phyloP scores from a whole-genome alignment of 1,284 basidiomycete species.

The Ustilago tritici region DNA sequence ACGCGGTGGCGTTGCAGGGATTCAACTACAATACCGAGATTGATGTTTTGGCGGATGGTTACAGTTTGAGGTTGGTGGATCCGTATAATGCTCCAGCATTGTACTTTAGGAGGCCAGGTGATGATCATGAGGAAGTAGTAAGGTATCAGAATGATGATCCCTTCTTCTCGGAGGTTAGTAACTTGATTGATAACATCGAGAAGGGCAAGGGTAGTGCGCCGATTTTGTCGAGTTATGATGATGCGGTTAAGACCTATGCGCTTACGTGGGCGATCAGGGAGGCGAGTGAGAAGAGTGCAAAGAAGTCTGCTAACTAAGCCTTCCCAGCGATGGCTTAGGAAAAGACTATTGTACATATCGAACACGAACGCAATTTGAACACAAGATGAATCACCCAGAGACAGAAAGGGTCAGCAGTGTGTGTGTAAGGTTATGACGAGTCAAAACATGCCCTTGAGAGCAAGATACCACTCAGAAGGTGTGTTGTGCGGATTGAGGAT shows the following conservation, averaged over 20 bases:
- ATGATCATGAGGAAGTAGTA: constrained; percentile 69
- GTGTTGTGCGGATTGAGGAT: no score
- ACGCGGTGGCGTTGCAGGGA: constrained; percentile 68
- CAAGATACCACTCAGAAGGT: no score
- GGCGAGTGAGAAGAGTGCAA: constrained; percentile 60
- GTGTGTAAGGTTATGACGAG: no score
- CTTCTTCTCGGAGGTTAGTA: constrained; percentile 69
- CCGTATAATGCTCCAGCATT: constrained; percentile 68
- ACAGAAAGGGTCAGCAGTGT: no score
- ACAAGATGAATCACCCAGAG: neutral
- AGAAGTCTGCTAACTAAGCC: constrained; percentile 37
- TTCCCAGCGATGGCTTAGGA: no score
- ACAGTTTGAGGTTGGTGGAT: constrained; percentile 66
- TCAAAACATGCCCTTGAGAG: no score
- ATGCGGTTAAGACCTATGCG: constrained; percentile 68
- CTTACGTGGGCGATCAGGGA: constrained; percentile 67
- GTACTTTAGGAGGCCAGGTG: constrained; percentile 67
- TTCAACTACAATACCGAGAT: constrained; percentile 68
- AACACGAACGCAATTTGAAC: neutral
- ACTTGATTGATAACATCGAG: constrained; percentile 68
- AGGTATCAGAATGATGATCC: constrained; percentile 69
- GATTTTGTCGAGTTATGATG: constrained; percentile 63
- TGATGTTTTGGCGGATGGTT: constrained; percentile 67
- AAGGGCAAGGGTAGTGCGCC: constrained; percentile 57
- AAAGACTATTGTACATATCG: neutral